Percentiles rank a stretch among this genome's conserved stretches.
Evolutionary conservation across 441 rosid species (phyloP).

Genomic region (Kokia cookei): DNA sequence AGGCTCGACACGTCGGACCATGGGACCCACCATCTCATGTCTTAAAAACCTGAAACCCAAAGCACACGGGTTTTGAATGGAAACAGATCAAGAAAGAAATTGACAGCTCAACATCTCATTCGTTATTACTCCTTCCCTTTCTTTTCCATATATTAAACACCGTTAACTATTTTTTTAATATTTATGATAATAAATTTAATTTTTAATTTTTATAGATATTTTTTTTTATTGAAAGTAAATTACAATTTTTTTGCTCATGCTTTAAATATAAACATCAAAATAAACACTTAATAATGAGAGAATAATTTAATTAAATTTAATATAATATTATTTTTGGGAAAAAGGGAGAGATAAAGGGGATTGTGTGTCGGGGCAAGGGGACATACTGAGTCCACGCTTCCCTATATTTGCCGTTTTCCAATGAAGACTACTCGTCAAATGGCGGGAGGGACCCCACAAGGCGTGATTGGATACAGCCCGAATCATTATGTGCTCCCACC

Average conservation of each 20-base stretch:
- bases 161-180: too few relatives aligned
- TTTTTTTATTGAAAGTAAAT: too few relatives aligned
- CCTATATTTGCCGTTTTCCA: neutral
- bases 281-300: too few relatives aligned
- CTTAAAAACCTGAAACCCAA: neutral
- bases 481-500: constrained; percentile 7
- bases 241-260: too few relatives aligned
- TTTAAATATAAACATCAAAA: too few relatives aligned
- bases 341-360: too few relatives aligned
- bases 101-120: neutral
- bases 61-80: neutral
- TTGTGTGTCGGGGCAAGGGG: constrained; percentile 11
- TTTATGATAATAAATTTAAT: too few relatives aligned
- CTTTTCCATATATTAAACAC: too few relatives aligned
- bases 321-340: too few relatives aligned
- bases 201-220: too few relatives aligned
- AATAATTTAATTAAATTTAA: too few relatives aligned
- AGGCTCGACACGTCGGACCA: constrained; percentile 8
- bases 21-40: neutral
- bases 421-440: neutral
- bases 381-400: constrained; percentile 12
- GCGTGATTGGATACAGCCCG: neutral
- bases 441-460: neutral
- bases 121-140: too few relatives aligned
- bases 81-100: neutral